phyloP scores from a whole-genome alignment of 495 filamentous ascomycete genomes.

The Trypethelium eluteriae region DNA sequence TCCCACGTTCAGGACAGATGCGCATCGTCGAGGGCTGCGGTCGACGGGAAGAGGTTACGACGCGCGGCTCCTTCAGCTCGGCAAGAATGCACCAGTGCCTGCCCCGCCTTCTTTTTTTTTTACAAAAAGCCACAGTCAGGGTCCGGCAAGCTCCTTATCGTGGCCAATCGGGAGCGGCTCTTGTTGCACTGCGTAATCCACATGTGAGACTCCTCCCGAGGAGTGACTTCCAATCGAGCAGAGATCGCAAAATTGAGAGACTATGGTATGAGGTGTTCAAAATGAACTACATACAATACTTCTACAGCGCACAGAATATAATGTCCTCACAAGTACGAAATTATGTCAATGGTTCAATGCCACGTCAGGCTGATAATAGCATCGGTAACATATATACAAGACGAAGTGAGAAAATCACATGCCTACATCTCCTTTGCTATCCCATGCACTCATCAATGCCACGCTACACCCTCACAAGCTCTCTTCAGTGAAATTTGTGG shows the following conservation, averaged over 20 bases:
- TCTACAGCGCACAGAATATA: too few species aligned
- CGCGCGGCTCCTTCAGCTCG: neutral
- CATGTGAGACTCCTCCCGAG: neutral
- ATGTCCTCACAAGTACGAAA: too few species aligned
- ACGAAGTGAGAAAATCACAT: neutral
- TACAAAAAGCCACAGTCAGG: neutral
- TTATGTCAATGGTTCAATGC: too few species aligned
- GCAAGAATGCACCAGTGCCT: neutral
- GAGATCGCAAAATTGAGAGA: too few species aligned
- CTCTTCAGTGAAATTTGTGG: slow-evolving; percentile 24
- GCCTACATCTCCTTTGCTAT: neutral
- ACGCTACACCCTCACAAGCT: neutral
- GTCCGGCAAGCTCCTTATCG: neutral
- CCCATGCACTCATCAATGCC: neutral
- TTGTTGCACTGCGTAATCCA: neutral
- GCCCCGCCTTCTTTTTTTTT: neutral
- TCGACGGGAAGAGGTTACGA: neutral
- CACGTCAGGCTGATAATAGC: neutral
- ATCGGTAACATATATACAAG: neutral
- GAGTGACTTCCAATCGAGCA: neutral
- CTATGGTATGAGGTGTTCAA: too few species aligned
- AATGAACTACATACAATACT: too few species aligned
- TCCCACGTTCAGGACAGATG: neutral
- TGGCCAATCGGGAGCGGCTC: neutral
- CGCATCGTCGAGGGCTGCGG: neutral